Evolutionary conservation across 257 asterid species (phyloP).

Genomic region (Jasminum sambac): DNA sequence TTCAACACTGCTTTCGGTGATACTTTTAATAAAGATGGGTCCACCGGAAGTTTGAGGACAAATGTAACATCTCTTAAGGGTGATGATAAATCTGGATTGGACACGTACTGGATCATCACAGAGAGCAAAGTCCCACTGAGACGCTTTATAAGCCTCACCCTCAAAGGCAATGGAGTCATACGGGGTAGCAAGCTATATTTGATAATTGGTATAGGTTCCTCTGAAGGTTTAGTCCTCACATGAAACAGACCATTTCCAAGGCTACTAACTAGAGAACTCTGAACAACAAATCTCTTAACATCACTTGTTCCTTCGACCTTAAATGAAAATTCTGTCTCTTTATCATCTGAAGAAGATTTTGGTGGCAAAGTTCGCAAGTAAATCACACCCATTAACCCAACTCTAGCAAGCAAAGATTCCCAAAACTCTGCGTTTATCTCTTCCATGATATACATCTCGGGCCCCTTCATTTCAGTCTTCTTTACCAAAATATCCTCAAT

Average conservation of each 20-base stretch:
- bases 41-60: conserved; percentile 81
- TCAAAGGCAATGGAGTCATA: conserved; percentile 78
- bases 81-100: conserved; percentile 69
- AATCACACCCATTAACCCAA: conserved; percentile 73
- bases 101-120: conserved; percentile 80
- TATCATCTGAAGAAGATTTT: conserved; percentile 51
- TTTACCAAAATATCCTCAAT: conserved; percentile 82
- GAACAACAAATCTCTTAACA: conserved; percentile 82
- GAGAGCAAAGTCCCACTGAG: conserved; percentile 89
- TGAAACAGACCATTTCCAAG: conserved; percentile 81
- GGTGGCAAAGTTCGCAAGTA: conserved; percentile 74
- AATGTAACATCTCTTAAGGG: conserved; percentile 77
- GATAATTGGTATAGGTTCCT: conserved; percentile 68
- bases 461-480: conserved; percentile 91
- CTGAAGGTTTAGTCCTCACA: conserved; percentile 71
- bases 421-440: conserved; percentile 89
- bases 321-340: conserved; percentile 88
- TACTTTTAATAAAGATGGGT: conserved; percentile 76
- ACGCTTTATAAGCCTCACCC: conserved; percentile 84
- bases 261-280: conserved; percentile 76
- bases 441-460: conserved; percentile 85
- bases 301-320: conserved; percentile 73
- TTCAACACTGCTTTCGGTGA: conserved; percentile 92
- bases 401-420: conserved; percentile 88
- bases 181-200: conserved; percentile 80